phyloP scores from a whole-genome alignment of 192 early-diverging fungal genomes.

The Jimgerdemannia lactiflua region DNA sequence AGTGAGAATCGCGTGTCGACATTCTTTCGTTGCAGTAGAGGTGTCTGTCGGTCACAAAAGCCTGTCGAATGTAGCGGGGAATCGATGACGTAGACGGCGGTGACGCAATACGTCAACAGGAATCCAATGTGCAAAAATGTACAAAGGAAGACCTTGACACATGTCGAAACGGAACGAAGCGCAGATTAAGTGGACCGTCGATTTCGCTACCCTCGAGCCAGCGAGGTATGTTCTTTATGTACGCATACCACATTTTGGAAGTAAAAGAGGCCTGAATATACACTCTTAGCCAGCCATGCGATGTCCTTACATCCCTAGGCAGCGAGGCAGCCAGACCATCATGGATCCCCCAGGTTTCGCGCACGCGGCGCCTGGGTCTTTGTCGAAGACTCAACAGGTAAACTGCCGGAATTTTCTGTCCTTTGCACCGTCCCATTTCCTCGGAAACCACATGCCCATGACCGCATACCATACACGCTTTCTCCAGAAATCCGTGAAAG shows the following conservation, averaged over 20 bases:
- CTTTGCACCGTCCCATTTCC: not conserved
- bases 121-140: no score
- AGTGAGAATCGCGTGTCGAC: conserved; percentile 23
- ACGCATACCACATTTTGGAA: not conserved
- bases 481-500: conserved; percentile 1
- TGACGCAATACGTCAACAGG: no score
- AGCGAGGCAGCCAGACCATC: not conserved
- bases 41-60: conserved; percentile 4
- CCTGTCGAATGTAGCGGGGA: conserved; percentile 2
- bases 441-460: not conserved
- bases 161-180: not conserved
- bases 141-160: not conserved
- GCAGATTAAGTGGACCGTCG: not conserved
- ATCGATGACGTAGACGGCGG: not conserved
- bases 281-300: no score
- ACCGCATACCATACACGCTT: not conserved
- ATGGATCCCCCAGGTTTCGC: not conserved
- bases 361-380: not conserved
- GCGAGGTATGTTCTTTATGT: not conserved
- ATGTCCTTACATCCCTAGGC: not conserved
- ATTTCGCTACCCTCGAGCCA: not conserved
- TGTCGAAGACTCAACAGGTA: not conserved
- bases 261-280: not conserved
- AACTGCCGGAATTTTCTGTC: not conserved
- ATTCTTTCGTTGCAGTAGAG: not conserved